These are phyloP conservation scores for Takashimella koratensis DNA, from an alignment of 1,284 basidiomycete species.

Conservation along the genomic window DNA sequence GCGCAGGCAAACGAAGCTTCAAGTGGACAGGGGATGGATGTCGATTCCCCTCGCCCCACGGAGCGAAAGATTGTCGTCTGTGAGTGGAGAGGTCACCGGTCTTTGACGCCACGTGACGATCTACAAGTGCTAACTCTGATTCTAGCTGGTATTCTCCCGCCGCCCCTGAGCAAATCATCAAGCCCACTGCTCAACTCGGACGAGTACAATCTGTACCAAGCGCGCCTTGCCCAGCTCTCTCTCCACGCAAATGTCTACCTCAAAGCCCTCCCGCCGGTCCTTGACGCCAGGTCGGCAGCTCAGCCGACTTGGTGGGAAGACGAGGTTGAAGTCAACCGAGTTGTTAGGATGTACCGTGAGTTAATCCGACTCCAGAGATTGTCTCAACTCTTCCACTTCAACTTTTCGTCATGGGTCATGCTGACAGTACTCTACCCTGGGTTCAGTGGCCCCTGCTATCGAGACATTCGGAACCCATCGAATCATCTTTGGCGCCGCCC, in stretches of 20 bases:
- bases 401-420: background rate
- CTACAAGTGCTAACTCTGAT: conserved; percentile 13
- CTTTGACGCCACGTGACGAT: too few species aligned
- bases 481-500: conserved; percentile 57
- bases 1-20: conserved; percentile 2
- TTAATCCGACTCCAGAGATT: conserved; percentile 26
- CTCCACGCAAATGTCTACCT: conserved; percentile 68
- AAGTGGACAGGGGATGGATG: conserved; percentile 1
- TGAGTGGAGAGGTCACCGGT: conserved; percentile 55
- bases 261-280: conserved; percentile 74
- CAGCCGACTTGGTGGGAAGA: conserved; percentile 50
- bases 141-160: conserved; percentile 75
- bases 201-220: conserved; percentile 69
- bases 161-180: conserved; percentile 67
- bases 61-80: conserved; percentile 65
- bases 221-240: conserved; percentile 69
- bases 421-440: background rate
- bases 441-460: conserved; percentile 53
- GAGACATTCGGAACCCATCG: conserved; percentile 61
- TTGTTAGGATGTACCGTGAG: conserved; percentile 85
- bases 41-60: conserved; percentile 52
- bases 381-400: background rate
- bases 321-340: conserved; percentile 66
- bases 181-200: conserved; percentile 73
- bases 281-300: conserved; percentile 53